Evolutionary conservation across 2,329 filamentous ascomycete species (phyloP), one percentile per base, ranked within the genome.

Genomic region (Dactylonectria estremocensis): DNA sequence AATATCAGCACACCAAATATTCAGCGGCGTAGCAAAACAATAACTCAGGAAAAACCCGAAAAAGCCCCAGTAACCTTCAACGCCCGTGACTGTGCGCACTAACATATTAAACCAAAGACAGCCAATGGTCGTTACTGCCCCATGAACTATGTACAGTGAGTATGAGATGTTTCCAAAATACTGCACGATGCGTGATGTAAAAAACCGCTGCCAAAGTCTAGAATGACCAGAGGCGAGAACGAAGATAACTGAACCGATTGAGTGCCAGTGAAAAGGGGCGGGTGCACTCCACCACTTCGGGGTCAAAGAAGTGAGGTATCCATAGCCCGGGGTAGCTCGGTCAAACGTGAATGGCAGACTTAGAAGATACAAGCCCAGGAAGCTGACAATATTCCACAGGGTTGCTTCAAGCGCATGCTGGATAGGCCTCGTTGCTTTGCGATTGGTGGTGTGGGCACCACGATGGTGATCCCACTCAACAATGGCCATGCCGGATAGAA

Each of bases 161-260:
- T 88, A 91, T 60, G 87, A 89, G 69, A 91, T 86, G 73, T 85
- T 85, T 64, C 89, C 89, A 3, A 91, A 79, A 77, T 90, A 91
- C 73, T 89, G 88, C 3, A 88, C 80, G 18, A 82, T 72, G 2
- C 78, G 73, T 1, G 81, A 79, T 72, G 85, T 85, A 77, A 90
- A 89, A 62, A 89, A 79, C 16, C 79, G 77, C 72, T 87, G 86
- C 81, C 87, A 85, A 4, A 74, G 78, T 3, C 77, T 75, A 5
- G 84, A 85, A 61, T 85, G 83, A 28, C 84, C 82, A 18, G 87
- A 84, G 35, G 83, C 83, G 62, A 84, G 79, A 5, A 89, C 83
- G 63, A 90, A 85, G 2, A 89, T 67, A 31, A 87, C 78, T 2
- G 87, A 84, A 3, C 88, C 88, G 45, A 84, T 75, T 61, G 83